Evolutionary conservation across 2,329 filamentous ascomycete genomes (phyloP).

Genomic region (Boeremia lycopersici): DNA sequence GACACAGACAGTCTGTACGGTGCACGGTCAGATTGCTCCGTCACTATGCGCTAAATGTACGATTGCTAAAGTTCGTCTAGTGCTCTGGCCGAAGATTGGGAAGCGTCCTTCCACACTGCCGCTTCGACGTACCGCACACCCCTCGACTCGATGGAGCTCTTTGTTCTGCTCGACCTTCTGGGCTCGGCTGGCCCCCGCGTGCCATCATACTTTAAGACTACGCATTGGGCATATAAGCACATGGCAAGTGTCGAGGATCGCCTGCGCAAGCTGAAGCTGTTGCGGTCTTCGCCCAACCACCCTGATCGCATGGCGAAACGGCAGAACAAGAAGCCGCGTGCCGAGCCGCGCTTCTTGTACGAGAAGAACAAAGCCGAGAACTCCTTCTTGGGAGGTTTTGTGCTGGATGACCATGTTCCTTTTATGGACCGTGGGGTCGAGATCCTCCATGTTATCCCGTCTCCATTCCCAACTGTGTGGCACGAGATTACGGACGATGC

Average conservation of each 20-base stretch:
- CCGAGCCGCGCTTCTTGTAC: constrained; percentile 62
- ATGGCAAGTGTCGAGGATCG: constrained; percentile 78
- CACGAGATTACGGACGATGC: constrained; percentile 85
- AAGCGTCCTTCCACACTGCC: constrained; percentile 69
- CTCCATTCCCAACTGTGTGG: constrained; percentile 84
- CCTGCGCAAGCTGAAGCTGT: constrained; percentile 69
- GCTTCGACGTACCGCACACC: constrained; percentile 76
- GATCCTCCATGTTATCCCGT: constrained; percentile 88
- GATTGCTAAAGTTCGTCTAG: constrained; percentile 25
- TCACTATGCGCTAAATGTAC: not conserved
- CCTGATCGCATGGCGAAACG: constrained; percentile 48
- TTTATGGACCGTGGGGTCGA: constrained; percentile 90
- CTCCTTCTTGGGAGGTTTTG: constrained; percentile 60
- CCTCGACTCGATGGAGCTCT: constrained; percentile 82
- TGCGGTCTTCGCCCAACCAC: constrained; percentile 67
- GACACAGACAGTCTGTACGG: constrained; percentile 87
- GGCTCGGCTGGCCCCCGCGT: constrained; percentile 72
- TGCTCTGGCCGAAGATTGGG: constrained; percentile 84
- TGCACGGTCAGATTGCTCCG: constrained; percentile 64
- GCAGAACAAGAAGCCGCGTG: constrained; percentile 36
- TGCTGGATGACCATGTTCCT: constrained; percentile 92
- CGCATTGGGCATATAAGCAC: constrained; percentile 89
- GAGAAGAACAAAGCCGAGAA: constrained; percentile 59
- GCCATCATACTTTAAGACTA: constrained; percentile 87
- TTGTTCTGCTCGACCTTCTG: constrained; percentile 87